Base-by-base conservation (phyloP, 2,329 filamentous ascomycete genomes). In the Stylonectria norvegica region DNA sequence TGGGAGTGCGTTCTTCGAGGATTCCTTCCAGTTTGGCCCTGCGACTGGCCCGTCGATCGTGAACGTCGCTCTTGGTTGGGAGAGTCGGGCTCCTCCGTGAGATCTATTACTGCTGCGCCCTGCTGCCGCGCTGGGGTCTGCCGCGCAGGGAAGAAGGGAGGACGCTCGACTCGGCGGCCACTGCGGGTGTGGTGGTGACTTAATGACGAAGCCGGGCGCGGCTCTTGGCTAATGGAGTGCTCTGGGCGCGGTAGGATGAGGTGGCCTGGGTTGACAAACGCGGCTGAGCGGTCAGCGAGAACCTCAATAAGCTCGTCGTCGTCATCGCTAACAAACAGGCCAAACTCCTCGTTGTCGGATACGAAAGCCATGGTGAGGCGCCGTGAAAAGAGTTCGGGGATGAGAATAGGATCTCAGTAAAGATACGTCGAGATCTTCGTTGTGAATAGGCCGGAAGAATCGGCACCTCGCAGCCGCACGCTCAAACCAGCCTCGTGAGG, bases 81-180 rank as follows among this genome's bases (percentile, higher is more conserved):
- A 14, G 70, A 74, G 52, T 76, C 72, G 0, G 72, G 70, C 47
- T 75, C 73, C 8, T 63, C 65, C 1, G 73, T 76, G 34, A 78
- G 57, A 42, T 77, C 73, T 30, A 77, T 76, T 11, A 76, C 58
- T 14, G 63, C 36, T 4, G 41, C 29, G 19, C 36, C 38, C n/a
- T 42, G 35, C 27, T 46, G 46, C 33, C 42, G 45, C n/a, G n/a
- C n/a, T n/a, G n/a, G n/a, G n/a, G n/a, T n/a, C n/a, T n/a, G n/a
- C n/a, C n/a, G n/a, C n/a, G n/a, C n/a, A n/a, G n/a, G n/a, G n/a
- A n/a, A n/a, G n/a, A 8, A 19, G 31, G 31, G 31, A 12, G 17
- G 8, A 7, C 7, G 7, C 7, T 18, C 17, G 32, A 28, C 40
- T 33, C 41, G 43, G 19, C 43, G 49, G 14, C 32, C 15, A 10